Conservation (phyloP, 140 eudicot genomes). For the Cichorium intybus region DNA sequence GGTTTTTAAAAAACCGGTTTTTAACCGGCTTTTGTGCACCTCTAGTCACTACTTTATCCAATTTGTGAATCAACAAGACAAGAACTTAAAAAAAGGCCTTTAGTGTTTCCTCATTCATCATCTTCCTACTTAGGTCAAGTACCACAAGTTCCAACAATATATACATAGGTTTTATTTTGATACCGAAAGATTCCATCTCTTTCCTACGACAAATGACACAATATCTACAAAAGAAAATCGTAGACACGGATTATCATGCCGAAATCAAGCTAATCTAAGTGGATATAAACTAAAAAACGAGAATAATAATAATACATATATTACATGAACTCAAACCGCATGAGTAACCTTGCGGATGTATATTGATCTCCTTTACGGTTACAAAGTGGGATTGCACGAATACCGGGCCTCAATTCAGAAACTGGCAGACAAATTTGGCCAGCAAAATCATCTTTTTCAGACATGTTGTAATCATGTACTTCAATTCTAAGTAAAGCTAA, state of each 20-base stretch:
- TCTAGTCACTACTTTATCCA: too few relatives aligned
- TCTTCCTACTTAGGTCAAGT: too few relatives aligned
- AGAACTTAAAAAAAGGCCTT: too few relatives aligned
- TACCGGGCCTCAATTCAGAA: slow-evolving; percentile 65
- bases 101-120: too few relatives aligned
- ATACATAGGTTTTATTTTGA: slow-evolving; percentile 25
- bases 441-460: slow-evolving; percentile 58
- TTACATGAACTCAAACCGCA: slow-evolving; percentile 51
- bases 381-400: slow-evolving; percentile 59
- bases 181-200: slow-evolving; percentile 17
- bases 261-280: slow-evolving; percentile 15
- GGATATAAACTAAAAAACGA: slow-evolving; percentile 7
- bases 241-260: slow-evolving; percentile 12
- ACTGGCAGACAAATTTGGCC: slow-evolving; percentile 64
- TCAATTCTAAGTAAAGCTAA: slow-evolving; percentile 59
- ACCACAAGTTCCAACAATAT: too few relatives aligned
- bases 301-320: neutral
- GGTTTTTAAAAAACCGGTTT: too few relatives aligned
- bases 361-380: slow-evolving; percentile 56
- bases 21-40: too few relatives aligned
- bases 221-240: neutral
- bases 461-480: slow-evolving; percentile 51
- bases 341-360: slow-evolving; percentile 57
- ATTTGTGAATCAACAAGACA: too few relatives aligned
- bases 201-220: slow-evolving; percentile 22